phyloP scores from a whole-genome alignment of 2,329 filamentous ascomycete genomes.

The Tolypocladium cylindrosporum region DNA sequence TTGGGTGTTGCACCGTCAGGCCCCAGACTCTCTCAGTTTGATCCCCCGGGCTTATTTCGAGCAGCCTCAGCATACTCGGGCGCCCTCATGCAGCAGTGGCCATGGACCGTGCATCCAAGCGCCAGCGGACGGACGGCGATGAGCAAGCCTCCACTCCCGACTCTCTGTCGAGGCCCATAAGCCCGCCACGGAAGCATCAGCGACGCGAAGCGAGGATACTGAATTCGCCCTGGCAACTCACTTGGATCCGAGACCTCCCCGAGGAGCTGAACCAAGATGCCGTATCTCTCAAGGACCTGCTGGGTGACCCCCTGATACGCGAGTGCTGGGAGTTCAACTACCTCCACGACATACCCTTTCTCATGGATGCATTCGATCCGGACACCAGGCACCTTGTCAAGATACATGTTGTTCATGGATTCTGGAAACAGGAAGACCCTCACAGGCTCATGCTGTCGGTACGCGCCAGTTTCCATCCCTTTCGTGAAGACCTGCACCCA shows the following conservation, averaged over 20 bases:
- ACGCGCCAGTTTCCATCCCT: slow-evolving; percentile 10
- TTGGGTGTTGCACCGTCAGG: neutral
- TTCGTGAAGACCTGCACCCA: neutral
- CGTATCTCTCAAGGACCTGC: slow-evolving; percentile 54
- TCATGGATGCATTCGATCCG: slow-evolving; percentile 43
- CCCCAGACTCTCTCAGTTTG: neutral
- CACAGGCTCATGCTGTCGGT: slow-evolving; percentile 50
- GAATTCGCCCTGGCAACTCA: slow-evolving; percentile 62
- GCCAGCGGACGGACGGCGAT: slow-evolving; percentile 11
- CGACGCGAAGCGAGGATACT: slow-evolving; percentile 15
- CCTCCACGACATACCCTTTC: slow-evolving; percentile 48
- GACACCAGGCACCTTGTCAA: slow-evolving; percentile 38
- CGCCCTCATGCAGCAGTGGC: neutral
- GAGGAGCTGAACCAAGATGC: slow-evolving; percentile 52
- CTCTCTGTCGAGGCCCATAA: slow-evolving; percentile 30
- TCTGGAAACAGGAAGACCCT: slow-evolving; percentile 57
- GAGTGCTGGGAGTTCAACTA: slow-evolving; percentile 66
- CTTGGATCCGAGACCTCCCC: slow-evolving; percentile 55
- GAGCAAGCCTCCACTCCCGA: slow-evolving; percentile 4
- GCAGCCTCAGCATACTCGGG: neutral
- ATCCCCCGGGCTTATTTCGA: neutral
- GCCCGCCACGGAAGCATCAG: slow-evolving; percentile 31
- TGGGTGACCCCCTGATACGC: slow-evolving; percentile 64
- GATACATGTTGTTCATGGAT: slow-evolving; percentile 50
- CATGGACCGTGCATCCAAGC: slow-evolving; percentile 23